These are phyloP conservation scores for Aspergillus sparsus DNA, from an alignment of 495 filamentous ascomycete species.

Conservation along the genomic window DNA sequence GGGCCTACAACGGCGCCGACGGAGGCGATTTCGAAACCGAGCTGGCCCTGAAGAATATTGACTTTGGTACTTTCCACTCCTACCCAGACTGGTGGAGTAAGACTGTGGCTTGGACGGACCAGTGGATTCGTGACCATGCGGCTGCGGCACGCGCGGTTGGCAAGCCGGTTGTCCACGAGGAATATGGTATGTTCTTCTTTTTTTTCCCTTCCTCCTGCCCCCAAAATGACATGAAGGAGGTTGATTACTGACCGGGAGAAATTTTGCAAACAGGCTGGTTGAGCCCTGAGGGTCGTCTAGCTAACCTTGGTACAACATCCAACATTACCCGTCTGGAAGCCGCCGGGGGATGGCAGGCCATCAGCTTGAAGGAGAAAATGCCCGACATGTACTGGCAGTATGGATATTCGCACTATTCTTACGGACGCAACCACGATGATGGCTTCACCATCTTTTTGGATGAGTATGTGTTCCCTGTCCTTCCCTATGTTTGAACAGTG, in stretches of 20 bases:
- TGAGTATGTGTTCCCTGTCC: constrained; percentile 8
- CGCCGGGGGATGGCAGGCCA: constrained; percentile 22
- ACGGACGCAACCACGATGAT: constrained; percentile 23
- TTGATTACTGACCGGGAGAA: neutral
- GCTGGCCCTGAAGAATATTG: constrained; percentile 53
- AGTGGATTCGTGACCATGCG: constrained; percentile 22
- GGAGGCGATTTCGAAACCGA: constrained; percentile 63
- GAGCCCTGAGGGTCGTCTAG: constrained; percentile 9
- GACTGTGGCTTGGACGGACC: constrained; percentile 21
- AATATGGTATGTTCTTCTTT: constrained; percentile 15
- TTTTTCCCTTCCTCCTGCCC: neutral
- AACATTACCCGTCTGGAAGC: constrained; percentile 23
- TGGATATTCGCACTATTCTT: constrained; percentile 21
- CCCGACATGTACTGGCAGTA: constrained; percentile 23
- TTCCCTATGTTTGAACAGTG: neutral
- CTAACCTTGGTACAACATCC: constrained; percentile 16
- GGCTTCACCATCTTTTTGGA: constrained; percentile 24
- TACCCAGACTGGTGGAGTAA: constrained; percentile 47
- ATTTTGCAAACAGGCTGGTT: constrained; percentile 13
- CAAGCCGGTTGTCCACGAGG: constrained; percentile 24
- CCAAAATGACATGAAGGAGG: neutral
- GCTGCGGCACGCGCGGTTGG: neutral
- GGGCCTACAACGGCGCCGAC: constrained; percentile 57
- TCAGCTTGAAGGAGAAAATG: constrained; percentile 23
- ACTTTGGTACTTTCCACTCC: constrained; percentile 63